Conservation (phyloP, 179 eudicot species). For the Heliamphora pulchella region DNA sequence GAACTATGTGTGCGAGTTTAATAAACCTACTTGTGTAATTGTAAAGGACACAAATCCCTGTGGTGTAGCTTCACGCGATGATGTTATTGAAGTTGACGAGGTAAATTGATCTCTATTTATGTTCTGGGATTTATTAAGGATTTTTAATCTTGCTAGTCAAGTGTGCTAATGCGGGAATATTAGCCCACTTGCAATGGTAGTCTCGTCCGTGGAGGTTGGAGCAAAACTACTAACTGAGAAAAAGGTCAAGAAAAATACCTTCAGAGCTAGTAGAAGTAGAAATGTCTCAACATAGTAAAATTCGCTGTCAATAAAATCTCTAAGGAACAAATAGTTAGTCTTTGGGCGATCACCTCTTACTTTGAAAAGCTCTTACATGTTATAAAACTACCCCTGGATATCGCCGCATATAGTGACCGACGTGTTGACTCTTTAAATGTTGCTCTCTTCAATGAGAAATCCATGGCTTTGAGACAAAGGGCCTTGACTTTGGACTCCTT, state of each 20-base stretch:
- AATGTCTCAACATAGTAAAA: constrained; percentile 92
- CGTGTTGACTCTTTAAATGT: constrained; percentile 85
- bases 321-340: constrained; percentile 89
- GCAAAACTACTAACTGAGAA: constrained; percentile 20
- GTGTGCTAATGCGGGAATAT: no score
- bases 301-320: constrained; percentile 97
- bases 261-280: constrained; percentile 81
- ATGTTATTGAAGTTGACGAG: constrained; percentile 88
- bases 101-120: constrained; percentile 30
- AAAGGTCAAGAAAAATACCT: constrained; percentile 33
- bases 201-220: no score
- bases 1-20: constrained; percentile 92
- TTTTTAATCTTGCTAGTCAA: background rate
- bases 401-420: constrained; percentile 95
- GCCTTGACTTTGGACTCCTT: constrained; percentile 77
- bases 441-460: constrained; percentile 79
- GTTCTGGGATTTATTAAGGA: background rate
- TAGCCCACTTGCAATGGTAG: no score
- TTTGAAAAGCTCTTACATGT: constrained; percentile 91
- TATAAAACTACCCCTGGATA: constrained; percentile 96
- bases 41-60: constrained; percentile 99
- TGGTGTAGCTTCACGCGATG: constrained; percentile 91
- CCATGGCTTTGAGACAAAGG: constrained; percentile 84
- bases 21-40: constrained; percentile 85
- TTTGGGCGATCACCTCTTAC: constrained; percentile 98